phyloP scores from a whole-genome alignment of 768 basidiomycete genomes.

The Galerina sulciceps region DNA sequence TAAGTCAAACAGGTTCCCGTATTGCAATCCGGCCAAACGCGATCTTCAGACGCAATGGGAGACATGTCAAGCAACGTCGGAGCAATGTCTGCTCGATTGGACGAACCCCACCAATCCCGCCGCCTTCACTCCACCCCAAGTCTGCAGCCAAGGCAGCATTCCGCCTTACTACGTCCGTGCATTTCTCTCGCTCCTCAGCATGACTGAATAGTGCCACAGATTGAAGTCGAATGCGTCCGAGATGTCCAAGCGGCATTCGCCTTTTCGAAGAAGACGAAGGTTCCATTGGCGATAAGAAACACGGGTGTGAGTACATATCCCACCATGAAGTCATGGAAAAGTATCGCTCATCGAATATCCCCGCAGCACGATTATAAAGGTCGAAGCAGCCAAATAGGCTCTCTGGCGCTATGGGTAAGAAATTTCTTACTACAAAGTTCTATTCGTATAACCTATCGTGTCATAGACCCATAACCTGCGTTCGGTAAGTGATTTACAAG shows the following conservation, averaged over 20 bases:
- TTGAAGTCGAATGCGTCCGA: conserved; percentile 39
- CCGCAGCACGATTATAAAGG: conserved; percentile 53
- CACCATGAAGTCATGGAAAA: neutral
- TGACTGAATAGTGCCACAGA: neutral
- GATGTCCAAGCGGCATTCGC: conserved; percentile 48
- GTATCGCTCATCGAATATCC: neutral
- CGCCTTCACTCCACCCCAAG: conserved; percentile 27
- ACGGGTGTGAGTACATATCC: conserved; percentile 44
- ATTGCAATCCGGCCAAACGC: conserved; percentile 12
- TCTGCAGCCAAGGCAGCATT: conserved; percentile 37
- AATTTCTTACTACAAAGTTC: neutral
- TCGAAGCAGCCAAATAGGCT: conserved; percentile 46
- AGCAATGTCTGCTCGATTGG: conserved; percentile 51
- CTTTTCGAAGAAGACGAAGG: conserved; percentile 39
- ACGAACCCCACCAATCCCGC: conserved; percentile 26
- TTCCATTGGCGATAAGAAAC: conserved; percentile 52
- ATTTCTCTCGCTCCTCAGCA: conserved; percentile 22
- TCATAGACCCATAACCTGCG: conserved; percentile 45
- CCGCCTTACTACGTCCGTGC: conserved; percentile 29
- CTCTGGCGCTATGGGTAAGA: conserved; percentile 49
- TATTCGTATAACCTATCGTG: neutral
- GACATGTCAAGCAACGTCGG: conserved; percentile 49
- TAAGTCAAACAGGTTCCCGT: conserved; percentile 1
- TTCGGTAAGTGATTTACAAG: conserved; percentile 25
- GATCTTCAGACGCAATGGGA: conserved; percentile 51